Base-by-base conservation (phyloP, 805 yeast species). In the Yamadazyma olivae region DNA sequence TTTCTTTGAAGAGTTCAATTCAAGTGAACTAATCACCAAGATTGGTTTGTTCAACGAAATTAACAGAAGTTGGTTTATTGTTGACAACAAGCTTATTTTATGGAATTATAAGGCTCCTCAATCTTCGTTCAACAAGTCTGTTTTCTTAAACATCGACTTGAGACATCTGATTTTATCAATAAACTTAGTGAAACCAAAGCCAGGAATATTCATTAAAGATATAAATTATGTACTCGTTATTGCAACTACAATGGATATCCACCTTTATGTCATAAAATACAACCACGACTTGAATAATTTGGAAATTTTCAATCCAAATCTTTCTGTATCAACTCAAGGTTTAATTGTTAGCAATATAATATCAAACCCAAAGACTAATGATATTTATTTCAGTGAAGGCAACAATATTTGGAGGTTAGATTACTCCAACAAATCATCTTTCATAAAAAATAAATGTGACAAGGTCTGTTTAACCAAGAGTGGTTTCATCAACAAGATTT, bases 1-100 rank as follows among this genome's bases (percentile, higher is more conserved):
- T 43, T 78, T 88, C 43, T 75, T 84, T 46, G 82, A 81, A 36
- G 88, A 84, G 48, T 77, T 81, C 54, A 80, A 79, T 45, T 71
- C 74, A 32, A 72, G 85, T 5, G 81, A 83, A 50, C 73, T 79
- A 35, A 71, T 71, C 32, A 78, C 89, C 25, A 79, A 81, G 40
- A 81, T 86, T 79, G 99, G 99, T 10, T 62, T 89, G 17, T 80
- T 93, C 46, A 77, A 90, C 0, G 89, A 83, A 39, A 72, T 93
- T 20, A 75, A 78, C 43, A 77, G 95, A 40, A 79, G 90, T 10
- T 93, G 97, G 96, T 73, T 91, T 21, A 78, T 83, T 3, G 77
- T 81, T 21, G 97, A 88, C 52, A 82, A 83, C 54, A 83, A 83
- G 49, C 67, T 91, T 49, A 75, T 84, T 22, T 70, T 95, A 17